Evolutionary conservation across 805 yeast species (phyloP), one percentile per base, ranked within the genome.

Genomic region (Komagataella populi): DNA sequence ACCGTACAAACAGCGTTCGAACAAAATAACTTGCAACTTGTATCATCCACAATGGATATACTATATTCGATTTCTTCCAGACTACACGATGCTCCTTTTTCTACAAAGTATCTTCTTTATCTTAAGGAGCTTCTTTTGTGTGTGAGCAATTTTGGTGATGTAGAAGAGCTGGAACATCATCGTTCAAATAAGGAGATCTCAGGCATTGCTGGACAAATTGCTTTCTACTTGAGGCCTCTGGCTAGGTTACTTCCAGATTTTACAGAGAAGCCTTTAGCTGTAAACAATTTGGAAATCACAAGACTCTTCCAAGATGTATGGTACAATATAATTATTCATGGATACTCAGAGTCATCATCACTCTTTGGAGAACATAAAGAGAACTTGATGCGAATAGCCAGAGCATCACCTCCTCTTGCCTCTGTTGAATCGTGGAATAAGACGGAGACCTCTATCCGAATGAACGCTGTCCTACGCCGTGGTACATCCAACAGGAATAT

Each of bases 281-380:
- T 74, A 59, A 63, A 62, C 6, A 78, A 83, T 55, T 77, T 78
- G 45, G 69, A 69, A 1, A 69, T 80, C 1, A 69, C 80, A 48
- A 73, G 76, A 48, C 69, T 82, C 53, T 87, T 91, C 70, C 77
- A 95, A 60, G 85, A 93, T 64, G 80, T 88, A 47, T 93, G 99
- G 99, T 88, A 87, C 64, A 93, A 91, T 60, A 72, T 93, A 74
- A 91, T 83, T 3, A 85, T 90, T 23, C 96, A 93, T 65, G 99
- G 99, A 0, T 88, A 82, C 62, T 76, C 80, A n/a, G 71, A 71
- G 51, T 72, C 72, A 44, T 81, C 93, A 0, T 70, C 71, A 12
- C 69, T 81, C 60, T 74, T 79, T 14, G 66, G 68, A 51, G 66
- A 67, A n/a, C 74, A 77, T 59, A 63, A 66, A 46, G 57, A 57